Percentiles rank a stretch among this genome's conserved stretches.
Conservation (phyloP, 495 filamentous ascomycete species). For the Trichoderma orchidacearum region DNA sequence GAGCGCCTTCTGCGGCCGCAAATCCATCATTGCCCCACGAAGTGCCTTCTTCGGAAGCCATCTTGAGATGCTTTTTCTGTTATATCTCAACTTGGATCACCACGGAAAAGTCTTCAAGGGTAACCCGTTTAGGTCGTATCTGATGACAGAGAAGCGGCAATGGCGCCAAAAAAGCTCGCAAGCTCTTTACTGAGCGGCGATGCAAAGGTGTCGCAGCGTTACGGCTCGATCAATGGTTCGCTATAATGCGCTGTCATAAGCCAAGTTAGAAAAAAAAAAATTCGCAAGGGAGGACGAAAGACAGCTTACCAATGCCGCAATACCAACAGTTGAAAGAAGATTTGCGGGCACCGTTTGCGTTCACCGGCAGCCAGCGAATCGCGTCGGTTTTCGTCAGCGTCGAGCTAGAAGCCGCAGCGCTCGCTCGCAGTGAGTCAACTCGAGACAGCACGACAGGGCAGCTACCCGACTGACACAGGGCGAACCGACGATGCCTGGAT, state of each 20-base stretch:
- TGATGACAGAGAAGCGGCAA: neutral
- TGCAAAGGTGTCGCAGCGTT: neutral
- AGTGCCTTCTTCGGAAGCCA: conserved; percentile 15
- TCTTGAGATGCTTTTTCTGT: neutral
- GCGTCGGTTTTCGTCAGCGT: neutral
- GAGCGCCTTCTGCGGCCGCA: conserved; percentile 34
- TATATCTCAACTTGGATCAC: neutral
- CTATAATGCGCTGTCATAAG: too few species aligned
- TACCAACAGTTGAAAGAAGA: too few species aligned
- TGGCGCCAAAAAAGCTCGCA: neutral
- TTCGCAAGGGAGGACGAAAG: too few species aligned
- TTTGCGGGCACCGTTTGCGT: neutral
- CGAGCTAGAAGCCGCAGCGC: neutral
- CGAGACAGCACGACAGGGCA: neutral
- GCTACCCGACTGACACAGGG: neutral
- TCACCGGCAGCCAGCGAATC: neutral
- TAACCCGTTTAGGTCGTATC: conserved; percentile 4
- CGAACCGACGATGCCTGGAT: neutral
- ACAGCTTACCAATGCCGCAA: neutral
- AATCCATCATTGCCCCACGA: conserved; percentile 36
- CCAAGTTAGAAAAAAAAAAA: too few species aligned
- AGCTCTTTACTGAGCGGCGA: neutral
- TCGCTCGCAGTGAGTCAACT: neutral
- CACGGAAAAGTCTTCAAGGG: neutral
- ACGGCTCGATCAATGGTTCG: conserved; percentile 2